Conservation (phyloP, 371 early-diverging fungal genomes). For the Mucor sp. region DNA sequence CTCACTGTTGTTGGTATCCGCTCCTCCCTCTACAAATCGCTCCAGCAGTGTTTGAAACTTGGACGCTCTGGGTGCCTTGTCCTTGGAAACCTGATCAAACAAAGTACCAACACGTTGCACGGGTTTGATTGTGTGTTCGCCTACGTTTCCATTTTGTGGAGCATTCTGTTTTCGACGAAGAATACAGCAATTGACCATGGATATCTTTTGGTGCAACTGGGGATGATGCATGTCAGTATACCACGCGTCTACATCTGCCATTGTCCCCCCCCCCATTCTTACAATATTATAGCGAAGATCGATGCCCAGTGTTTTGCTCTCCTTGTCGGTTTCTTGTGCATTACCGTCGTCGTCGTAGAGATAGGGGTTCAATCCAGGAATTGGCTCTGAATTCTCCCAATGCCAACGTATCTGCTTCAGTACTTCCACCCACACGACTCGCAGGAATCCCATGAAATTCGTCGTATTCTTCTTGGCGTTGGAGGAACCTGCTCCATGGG, state of each 20-base stretch:
- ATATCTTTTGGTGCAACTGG: conserved; percentile 85
- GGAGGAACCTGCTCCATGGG: background rate
- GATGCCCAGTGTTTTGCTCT: conserved; percentile 48
- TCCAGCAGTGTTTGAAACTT: conserved; percentile 12
- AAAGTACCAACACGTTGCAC: background rate
- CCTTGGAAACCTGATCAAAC: background rate
- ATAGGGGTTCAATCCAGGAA: conserved; percentile 58
- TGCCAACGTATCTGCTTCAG: conserved; percentile 62
- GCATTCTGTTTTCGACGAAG: conserved; percentile 46
- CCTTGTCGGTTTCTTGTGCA: conserved; percentile 3
- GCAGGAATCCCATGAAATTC: conserved; percentile 61
- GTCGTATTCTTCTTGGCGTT: conserved; percentile 15
- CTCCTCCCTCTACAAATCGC: conserved; percentile 10
- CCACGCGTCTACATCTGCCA: no score
- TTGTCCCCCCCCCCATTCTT: conserved; percentile 7
- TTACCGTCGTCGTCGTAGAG: conserved; percentile 13
- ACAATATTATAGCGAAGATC: conserved; percentile 74
- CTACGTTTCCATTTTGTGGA: conserved; percentile 10
- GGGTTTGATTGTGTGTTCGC: conserved; percentile 1
- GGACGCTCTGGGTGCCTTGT: background rate
- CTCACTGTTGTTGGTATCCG: background rate
- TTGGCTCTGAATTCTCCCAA: conserved; percentile 62
- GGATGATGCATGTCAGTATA: background rate
- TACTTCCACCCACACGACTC: conserved; percentile 66
- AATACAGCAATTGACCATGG: conserved; percentile 90